Conservation (phyloP, 768 basidiomycete genomes). For the Arthromyces matolae region DNA sequence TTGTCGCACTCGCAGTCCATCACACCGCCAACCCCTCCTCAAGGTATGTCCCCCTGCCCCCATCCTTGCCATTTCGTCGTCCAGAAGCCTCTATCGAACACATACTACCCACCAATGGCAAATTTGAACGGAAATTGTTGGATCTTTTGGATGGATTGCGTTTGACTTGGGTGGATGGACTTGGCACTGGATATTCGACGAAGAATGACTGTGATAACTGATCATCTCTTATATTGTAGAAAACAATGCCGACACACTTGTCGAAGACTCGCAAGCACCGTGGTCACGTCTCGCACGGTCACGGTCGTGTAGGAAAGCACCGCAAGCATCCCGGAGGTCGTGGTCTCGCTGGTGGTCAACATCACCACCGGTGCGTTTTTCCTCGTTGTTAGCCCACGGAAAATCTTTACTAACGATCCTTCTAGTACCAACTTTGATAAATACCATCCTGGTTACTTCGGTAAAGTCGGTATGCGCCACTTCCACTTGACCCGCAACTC, state of each 20-base stretch:
- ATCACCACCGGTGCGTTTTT: slow-evolving; percentile 88
- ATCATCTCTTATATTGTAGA: slow-evolving; percentile 25
- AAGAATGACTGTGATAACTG: slow-evolving; percentile 21
- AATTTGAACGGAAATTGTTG: slow-evolving; percentile 21
- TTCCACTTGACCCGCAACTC: slow-evolving; percentile 93
- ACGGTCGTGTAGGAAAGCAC: slow-evolving; percentile 99
- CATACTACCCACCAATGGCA: slow-evolving; percentile 2
- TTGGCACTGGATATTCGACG: slow-evolving; percentile 13
- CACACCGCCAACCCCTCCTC: slow-evolving; percentile 50
- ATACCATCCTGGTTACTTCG: slow-evolving; percentile 99
- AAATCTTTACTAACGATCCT: slow-evolving; percentile 3
- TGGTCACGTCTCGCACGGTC: slow-evolving; percentile 98
- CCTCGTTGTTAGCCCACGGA: neutral
- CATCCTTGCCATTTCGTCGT: slow-evolving; percentile 7
- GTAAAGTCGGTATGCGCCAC: slow-evolving; percentile 99
- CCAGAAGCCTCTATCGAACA: slow-evolving; percentile 1
- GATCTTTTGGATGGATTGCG: slow-evolving; percentile 36
- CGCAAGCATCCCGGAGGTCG: slow-evolving; percentile 99
- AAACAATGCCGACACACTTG: slow-evolving; percentile 89
- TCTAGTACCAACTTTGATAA: slow-evolving; percentile 93
- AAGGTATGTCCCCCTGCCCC: slow-evolving; percentile 55
- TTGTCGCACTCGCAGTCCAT: slow-evolving; percentile 27
- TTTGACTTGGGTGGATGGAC: slow-evolving; percentile 47
- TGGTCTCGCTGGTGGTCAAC: slow-evolving; percentile 99
- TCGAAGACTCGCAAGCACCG: slow-evolving; percentile 98